Percentiles rank a stretch among this genome's conserved stretches.
Conservation (phyloP, 768 basidiomycete genomes). For the Gautieria morchelliformis region DNA sequence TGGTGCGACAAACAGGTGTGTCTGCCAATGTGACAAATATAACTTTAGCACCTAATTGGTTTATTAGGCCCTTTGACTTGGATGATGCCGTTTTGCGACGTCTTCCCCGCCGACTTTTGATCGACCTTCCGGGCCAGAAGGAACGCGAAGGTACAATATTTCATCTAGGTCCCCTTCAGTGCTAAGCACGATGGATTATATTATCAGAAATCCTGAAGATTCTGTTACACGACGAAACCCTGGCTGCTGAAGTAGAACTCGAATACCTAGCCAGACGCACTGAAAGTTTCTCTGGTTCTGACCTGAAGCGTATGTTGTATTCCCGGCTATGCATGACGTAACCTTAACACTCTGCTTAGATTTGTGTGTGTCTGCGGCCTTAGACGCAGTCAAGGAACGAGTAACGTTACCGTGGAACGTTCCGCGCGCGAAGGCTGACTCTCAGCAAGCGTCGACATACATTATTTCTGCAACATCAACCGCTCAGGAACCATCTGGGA, state of each 20-base stretch:
- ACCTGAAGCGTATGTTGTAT: slow-evolving; percentile 72
- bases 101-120: slow-evolving; percentile 74
- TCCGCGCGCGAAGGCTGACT: slow-evolving; percentile 2
- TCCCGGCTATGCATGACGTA: neutral
- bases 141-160: slow-evolving; percentile 65
- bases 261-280: slow-evolving; percentile 57
- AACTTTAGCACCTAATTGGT: neutral
- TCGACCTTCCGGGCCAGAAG: slow-evolving; percentile 80
- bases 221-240: slow-evolving; percentile 67
- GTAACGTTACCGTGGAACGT: slow-evolving; percentile 70
- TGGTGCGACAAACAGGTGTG: slow-evolving; percentile 76
- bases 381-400: slow-evolving; percentile 83
- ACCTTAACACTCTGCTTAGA: slow-evolving; percentile 39
- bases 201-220: slow-evolving; percentile 77
- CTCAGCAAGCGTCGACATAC: neutral
- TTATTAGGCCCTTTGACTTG: slow-evolving; percentile 59
- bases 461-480: neutral
- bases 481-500: neutral
- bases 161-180: neutral
- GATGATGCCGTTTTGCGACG: slow-evolving; percentile 89
- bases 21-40: neutral
- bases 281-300: slow-evolving; percentile 86
- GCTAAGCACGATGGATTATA: neutral
- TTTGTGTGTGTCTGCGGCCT: slow-evolving; percentile 84
- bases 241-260: slow-evolving; percentile 57